Evolutionary conservation across 768 basidiomycete species (phyloP).

Genomic region (Cyathus striatus): DNA sequence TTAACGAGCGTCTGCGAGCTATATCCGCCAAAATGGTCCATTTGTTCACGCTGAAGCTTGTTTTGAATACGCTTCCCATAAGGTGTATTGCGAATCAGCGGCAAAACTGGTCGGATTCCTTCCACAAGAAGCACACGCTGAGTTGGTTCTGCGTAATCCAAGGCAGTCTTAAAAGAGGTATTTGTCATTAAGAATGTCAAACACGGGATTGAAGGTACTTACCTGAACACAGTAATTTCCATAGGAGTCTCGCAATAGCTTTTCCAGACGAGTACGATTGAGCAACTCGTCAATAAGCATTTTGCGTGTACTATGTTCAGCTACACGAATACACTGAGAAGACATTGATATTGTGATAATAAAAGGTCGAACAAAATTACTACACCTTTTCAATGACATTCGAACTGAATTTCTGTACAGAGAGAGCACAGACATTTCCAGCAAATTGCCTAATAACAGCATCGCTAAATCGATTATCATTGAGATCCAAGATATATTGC

Average conservation of each 20-base stretch:
- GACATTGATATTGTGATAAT: conserved; percentile 3
- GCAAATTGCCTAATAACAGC: conserved; percentile 95
- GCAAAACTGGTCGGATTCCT: conserved; percentile 96
- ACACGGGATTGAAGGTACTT: conserved; percentile 13
- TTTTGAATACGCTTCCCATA: conserved; percentile 99
- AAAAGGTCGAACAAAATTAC: conserved; percentile 1
- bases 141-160: conserved; percentile 94
- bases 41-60: conserved; percentile 93
- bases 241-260: conserved; percentile 92
- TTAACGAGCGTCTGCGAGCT: conserved; percentile 57
- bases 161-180: conserved; percentile 78
- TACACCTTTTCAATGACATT: conserved; percentile 97
- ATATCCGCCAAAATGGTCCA: conserved; percentile 61
- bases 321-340: conserved; percentile 78
- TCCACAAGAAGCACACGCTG: conserved; percentile 93
- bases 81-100: conserved; percentile 97
- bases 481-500: conserved; percentile 97
- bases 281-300: conserved; percentile 92
- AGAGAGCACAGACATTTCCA: conserved; percentile 95
- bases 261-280: conserved; percentile 92
- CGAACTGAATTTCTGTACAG: conserved; percentile 98
- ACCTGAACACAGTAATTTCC: conserved; percentile 95
- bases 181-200: too few species aligned
- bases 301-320: conserved; percentile 92
- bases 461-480: conserved; percentile 98